Evolutionary conservation across 441 rosid species (phyloP), one percentile per base, ranked within the genome.

Genomic region (Corymbia calophylla): DNA sequence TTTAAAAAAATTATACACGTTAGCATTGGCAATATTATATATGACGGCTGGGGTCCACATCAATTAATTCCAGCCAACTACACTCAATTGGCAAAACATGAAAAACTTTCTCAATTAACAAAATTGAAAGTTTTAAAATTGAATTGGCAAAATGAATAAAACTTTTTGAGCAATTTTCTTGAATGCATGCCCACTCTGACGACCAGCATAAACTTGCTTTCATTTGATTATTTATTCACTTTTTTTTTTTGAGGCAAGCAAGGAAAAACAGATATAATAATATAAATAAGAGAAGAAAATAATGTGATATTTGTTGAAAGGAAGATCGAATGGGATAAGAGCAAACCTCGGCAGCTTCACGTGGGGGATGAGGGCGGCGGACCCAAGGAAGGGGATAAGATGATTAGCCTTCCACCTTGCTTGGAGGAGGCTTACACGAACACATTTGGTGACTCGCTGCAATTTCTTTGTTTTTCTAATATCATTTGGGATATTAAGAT

Each of bases 41-140:
- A 39, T 6, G 44, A 39, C 5, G 44, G 44, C 5, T 4, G 44
- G 5, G 44, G 44, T 39, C 44, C 44, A 39, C 44, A 39, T 39
- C 44, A 39, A 39, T 39, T 39, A 39, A 39, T 39, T 39, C 5
- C 44, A 1, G n/a, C 25, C 7, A 10, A 58, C 25, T 25, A 10
- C 9, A 23, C 1, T 58, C 14, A 58, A 58, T 58, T 25, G 10
- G 6, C 2, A 25, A 58, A 58, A 58, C 2, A 0, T 4, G 1
- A 23, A 23, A 56, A 4, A 0, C 0, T 8, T 54, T 23, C 4
- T 1, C 13, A 58, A 0, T 23, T 4, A 0, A 58, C 10, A 1
- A 58, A 25, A 58, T 58, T 58, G 6, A 58, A 58, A 58, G 1
- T 0, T 25, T 58, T 58, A 25, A 23, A 1, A 0, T 0, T 58